Percentiles rank a stretch among this genome's conserved stretches.
phyloP scores from a whole-genome alignment of 345 rosid species.

The Murraya paniculata region DNA sequence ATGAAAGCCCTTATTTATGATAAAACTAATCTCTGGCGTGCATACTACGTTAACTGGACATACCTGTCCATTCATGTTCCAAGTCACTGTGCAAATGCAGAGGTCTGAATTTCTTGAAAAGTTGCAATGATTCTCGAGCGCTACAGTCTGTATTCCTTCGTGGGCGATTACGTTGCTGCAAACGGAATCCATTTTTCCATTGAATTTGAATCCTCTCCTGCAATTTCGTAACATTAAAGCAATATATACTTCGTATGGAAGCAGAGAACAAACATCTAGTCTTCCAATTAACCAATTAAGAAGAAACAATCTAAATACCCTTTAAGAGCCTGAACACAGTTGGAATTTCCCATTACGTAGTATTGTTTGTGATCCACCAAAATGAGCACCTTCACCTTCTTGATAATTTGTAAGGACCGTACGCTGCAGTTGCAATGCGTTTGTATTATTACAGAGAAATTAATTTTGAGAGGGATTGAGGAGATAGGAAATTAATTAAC shows the following conservation, averaged over 20 bases:
- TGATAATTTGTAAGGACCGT: background rate
- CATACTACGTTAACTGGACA: fast-evolving
- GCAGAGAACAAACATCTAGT: too few relatives aligned
- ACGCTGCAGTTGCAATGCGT: background rate
- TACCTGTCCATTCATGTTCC: constrained; percentile 87
- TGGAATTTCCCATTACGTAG: constrained; percentile 34
- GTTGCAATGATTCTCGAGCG: constrained; percentile 34
- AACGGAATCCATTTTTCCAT: constrained; percentile 21
- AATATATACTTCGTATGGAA: too few relatives aligned
- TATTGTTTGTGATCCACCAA: background rate
- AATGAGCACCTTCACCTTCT: background rate
- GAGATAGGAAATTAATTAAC: background rate
- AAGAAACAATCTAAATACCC: constrained; percentile 11
- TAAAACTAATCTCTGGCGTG: fast-evolving
- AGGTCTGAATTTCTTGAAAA: constrained; percentile 50
- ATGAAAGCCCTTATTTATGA: too few relatives aligned
- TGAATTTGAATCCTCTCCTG: constrained; percentile 23
- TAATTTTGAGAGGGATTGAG: background rate
- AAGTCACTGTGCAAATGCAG: constrained; percentile 64
- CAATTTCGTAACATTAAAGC: background rate
- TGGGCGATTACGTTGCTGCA: constrained; percentile 6
- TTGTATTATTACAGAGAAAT: background rate
- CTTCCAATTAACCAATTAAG: background rate
- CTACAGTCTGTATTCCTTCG: constrained; percentile 54
- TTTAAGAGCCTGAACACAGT: constrained; percentile 8